Percentiles rank a stretch among this genome's conserved stretches.
Evolutionary conservation across 1,284 basidiomycete genomes (phyloP).

Genomic region (Ustilago lituana): DNA sequence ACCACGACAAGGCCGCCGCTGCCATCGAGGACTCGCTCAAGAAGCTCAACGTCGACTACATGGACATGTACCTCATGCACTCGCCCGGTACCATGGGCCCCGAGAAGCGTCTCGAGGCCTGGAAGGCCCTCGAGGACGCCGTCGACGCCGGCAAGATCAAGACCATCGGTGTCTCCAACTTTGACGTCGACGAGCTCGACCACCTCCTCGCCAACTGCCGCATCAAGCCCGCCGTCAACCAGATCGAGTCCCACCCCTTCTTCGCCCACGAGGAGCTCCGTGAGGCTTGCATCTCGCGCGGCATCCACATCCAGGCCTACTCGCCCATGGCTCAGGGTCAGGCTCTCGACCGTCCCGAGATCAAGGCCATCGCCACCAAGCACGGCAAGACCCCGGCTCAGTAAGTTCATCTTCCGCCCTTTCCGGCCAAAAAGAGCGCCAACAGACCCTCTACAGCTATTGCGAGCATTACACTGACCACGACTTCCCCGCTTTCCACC

Average conservation of each 20-base stretch:
- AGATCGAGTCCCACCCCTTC: conserved; percentile 67
- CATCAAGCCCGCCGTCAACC: conserved; percentile 66
- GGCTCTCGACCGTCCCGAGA: conserved; percentile 62
- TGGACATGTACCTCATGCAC: conserved; percentile 66
- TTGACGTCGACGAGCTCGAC: conserved; percentile 65
- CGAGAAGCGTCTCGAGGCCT: conserved; percentile 62
- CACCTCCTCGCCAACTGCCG: conserved; percentile 60
- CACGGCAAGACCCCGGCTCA: conserved; percentile 67
- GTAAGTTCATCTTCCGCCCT: conserved; percentile 1
- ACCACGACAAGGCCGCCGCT: conserved; percentile 62
- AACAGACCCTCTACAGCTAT: no score
- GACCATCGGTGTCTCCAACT: conserved; percentile 67
- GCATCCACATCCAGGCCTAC: conserved; percentile 66
- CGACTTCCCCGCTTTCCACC: not conserved
- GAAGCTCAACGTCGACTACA: conserved; percentile 64
- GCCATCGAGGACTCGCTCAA: conserved; percentile 66
- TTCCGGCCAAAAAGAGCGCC: no score
- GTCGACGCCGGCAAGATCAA: conserved; percentile 66
- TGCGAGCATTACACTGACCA: no score
- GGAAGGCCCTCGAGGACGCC: conserved; percentile 65
- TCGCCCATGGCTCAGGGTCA: conserved; percentile 66
- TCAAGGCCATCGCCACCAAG: conserved; percentile 64
- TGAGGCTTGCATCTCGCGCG: conserved; percentile 60
- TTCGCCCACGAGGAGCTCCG: conserved; percentile 66
- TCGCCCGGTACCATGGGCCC: conserved; percentile 63